These are phyloP conservation scores for Suillus clintonianus DNA, from an alignment of 768 basidiomycete genomes.

Conservation along the genomic window DNA sequence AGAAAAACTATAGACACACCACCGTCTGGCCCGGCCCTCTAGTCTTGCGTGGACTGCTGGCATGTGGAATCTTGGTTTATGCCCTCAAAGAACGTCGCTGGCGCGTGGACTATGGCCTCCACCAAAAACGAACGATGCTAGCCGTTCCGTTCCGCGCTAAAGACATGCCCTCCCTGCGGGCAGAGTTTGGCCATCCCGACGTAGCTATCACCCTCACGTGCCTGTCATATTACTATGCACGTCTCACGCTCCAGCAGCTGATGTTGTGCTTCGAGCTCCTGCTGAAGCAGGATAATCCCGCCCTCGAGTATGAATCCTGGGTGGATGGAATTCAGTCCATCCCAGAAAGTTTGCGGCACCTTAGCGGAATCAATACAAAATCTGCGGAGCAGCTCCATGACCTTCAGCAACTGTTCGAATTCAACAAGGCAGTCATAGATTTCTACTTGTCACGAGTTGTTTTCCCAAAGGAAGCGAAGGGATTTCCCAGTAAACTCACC, in stretches of 20 bases:
- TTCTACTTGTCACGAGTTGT: constrained; percentile 40
- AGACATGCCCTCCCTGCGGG: constrained; percentile 36
- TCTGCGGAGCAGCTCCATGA: constrained; percentile 26
- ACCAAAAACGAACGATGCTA: constrained; percentile 31
- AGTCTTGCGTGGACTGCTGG: constrained; percentile 37
- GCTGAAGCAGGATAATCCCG: constrained; percentile 31
- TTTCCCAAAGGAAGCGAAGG: constrained; percentile 40
- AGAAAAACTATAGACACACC: constrained; percentile 3
- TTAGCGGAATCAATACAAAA: constrained; percentile 28
- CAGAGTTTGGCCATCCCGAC: constrained; percentile 44
- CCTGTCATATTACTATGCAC: constrained; percentile 39
- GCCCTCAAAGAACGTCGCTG: constrained; percentile 36
- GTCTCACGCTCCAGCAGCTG: constrained; percentile 33
- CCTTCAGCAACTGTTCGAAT: constrained; percentile 30
- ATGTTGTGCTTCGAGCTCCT: constrained; percentile 29
- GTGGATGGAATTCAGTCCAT: constrained; percentile 17
- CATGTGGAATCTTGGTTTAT: constrained; percentile 31
- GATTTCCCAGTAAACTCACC: constrained; percentile 34
- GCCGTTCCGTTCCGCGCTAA: constrained; percentile 42
- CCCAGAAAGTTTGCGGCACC: constrained; percentile 17
- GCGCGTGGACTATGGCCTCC: constrained; percentile 41
- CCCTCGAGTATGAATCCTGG: constrained; percentile 34
- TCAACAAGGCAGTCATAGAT: constrained; percentile 32
- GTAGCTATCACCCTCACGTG: constrained; percentile 37
- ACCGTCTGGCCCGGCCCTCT: constrained; percentile 26